Conservation (phyloP, 2,329 filamentous ascomycete genomes). For the Aspergillus felis region DNA sequence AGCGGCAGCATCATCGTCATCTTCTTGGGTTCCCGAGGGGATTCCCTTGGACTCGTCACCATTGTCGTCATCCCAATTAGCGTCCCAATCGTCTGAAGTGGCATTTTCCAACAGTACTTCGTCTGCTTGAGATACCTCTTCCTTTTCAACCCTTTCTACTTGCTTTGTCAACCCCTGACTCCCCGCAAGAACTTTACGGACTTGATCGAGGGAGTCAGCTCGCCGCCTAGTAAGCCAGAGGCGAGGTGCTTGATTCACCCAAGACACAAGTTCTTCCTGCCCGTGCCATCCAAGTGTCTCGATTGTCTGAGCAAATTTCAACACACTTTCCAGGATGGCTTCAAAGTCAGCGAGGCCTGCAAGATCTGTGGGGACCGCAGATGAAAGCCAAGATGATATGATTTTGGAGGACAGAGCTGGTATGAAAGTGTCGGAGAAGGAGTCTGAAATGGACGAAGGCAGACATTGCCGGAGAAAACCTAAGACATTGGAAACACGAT, state of each 20-base stretch:
- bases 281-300: slow-evolving; percentile 60
- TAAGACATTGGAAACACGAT: slow-evolving; percentile 43
- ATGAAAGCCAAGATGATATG: slow-evolving; percentile 69
- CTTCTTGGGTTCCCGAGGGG: slow-evolving; percentile 21
- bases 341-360: slow-evolving; percentile 70
- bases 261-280: slow-evolving; percentile 63
- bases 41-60: slow-evolving; percentile 30
- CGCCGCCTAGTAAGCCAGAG: slow-evolving; percentile 84
- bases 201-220: slow-evolving; percentile 71
- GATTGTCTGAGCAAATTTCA: slow-evolving; percentile 61
- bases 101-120: slow-evolving; percentile 59
- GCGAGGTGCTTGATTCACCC: slow-evolving; percentile 74
- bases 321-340: slow-evolving; percentile 60
- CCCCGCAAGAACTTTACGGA: slow-evolving; percentile 64
- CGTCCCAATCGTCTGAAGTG: slow-evolving; percentile 64
- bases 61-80: slow-evolving; percentile 73
- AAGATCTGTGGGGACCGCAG: slow-evolving; percentile 71
- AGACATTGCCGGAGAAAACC: slow-evolving; percentile 50
- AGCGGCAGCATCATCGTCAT: slow-evolving; percentile 46
- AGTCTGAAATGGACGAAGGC: slow-evolving; percentile 45
- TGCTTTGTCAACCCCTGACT: slow-evolving; percentile 64
- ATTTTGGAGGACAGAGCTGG: slow-evolving; percentile 64
- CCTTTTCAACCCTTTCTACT: slow-evolving; percentile 81
- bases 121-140: slow-evolving; percentile 68
- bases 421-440: slow-evolving; percentile 67